These are phyloP conservation scores for Aspergillus pseudotamarii DNA, from an alignment of 2,329 filamentous ascomycete genomes.

Conservation along the genomic window DNA sequence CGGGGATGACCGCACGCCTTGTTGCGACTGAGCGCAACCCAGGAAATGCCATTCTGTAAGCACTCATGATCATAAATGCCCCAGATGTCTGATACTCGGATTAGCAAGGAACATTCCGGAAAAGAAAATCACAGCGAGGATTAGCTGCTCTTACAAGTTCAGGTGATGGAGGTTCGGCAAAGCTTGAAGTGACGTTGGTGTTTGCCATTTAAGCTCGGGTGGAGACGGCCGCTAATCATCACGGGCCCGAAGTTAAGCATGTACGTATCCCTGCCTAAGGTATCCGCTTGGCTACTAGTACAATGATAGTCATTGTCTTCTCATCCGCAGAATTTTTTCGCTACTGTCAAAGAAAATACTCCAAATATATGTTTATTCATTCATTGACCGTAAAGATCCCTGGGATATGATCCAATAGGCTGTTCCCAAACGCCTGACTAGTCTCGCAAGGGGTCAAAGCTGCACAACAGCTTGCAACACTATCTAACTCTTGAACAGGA, in stretches of 20 bases:
- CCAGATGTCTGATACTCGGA: not conserved
- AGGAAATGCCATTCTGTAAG: slow-evolving; percentile 21
- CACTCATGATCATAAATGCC: slow-evolving; percentile 14
- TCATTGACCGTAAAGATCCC: not conserved
- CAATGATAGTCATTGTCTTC: not conserved
- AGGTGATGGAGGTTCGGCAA: not conserved
- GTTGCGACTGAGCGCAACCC: slow-evolving; percentile 18
- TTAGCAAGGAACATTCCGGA: slow-evolving; percentile 12
- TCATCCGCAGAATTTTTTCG: not conserved
- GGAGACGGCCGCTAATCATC: slow-evolving; percentile 3
- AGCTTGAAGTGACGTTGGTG: slow-evolving; percentile 10
- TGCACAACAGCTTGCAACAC: not conserved
- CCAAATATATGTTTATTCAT: not conserved
- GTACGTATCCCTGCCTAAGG: not conserved
- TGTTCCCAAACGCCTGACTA: not conserved
- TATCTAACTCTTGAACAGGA: not conserved
- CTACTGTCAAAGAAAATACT: not conserved
- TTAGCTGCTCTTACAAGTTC: not conserved
- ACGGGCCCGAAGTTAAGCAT: not conserved
- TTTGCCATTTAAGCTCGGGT: not conserved
- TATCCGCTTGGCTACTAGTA: not conserved
- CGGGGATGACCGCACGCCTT: slow-evolving; percentile 26
- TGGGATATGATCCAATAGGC: not conserved
- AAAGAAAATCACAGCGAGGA: not conserved
- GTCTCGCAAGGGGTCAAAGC: not conserved